Percentiles rank a stretch among this genome's conserved stretches.
These are phyloP conservation scores for Geoglossum glabrum DNA, from an alignment of 495 filamentous ascomycete species.

Conservation along the genomic window DNA sequence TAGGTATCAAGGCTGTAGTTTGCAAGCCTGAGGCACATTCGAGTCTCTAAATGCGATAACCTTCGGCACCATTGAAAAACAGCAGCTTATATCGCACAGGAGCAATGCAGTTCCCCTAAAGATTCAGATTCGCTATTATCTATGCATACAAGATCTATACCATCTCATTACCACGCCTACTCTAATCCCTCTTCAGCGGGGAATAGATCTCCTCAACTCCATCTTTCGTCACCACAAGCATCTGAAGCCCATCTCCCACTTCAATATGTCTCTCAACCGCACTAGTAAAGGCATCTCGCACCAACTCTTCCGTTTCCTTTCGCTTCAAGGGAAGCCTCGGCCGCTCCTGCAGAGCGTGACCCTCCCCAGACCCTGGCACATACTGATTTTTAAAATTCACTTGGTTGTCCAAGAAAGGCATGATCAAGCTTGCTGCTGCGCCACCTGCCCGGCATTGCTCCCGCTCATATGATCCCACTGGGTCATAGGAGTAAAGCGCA, in stretches of 20 bases:
- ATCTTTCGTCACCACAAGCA: slow-evolving; percentile 72
- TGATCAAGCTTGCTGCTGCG: slow-evolving; percentile 89
- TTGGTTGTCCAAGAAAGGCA: slow-evolving; percentile 98
- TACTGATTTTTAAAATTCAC: slow-evolving; percentile 99
- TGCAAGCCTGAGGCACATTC: too few species aligned
- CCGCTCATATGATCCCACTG: slow-evolving; percentile 87
- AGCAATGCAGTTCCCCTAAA: neutral
- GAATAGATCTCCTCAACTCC: slow-evolving; percentile 73
- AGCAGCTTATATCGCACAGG: too few species aligned
- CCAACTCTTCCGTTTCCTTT: slow-evolving; percentile 60
- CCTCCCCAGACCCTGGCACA: slow-evolving; percentile 66
- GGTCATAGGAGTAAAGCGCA: slow-evolving; percentile 91
- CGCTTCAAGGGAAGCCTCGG: slow-evolving; percentile 46
- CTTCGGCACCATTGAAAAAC: neutral
- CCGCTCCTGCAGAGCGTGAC: slow-evolving; percentile 53
- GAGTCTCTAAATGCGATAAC: neutral
- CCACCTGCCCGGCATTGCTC: slow-evolving; percentile 91
- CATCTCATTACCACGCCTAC: neutral
- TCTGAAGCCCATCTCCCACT: slow-evolving; percentile 90
- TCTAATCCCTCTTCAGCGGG: slow-evolving; percentile 79
- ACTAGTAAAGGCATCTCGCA: slow-evolving; percentile 93
- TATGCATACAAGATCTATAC: neutral
- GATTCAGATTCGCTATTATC: neutral
- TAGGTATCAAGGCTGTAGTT: too few species aligned
- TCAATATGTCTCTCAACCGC: slow-evolving; percentile 97